phyloP scores from a whole-genome alignment of 805 yeast species.

The Metschnikowia koreensis region DNA sequence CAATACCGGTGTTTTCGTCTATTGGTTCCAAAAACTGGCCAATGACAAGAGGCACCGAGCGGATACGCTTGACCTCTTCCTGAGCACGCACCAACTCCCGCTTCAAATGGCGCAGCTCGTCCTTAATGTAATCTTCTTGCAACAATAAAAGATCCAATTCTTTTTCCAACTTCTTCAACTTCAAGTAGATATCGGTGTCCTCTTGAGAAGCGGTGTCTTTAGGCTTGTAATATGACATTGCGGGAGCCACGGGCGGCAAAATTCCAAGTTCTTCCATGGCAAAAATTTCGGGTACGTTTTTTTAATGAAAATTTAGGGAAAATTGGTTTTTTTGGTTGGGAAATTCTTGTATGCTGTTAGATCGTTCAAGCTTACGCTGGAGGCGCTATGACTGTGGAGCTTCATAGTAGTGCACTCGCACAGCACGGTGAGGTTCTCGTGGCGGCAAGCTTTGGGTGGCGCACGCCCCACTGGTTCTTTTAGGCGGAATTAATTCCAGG shows the following conservation, averaged over 20 bases:
- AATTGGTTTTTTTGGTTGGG: neutral
- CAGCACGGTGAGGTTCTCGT: neutral
- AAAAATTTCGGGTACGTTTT: neutral
- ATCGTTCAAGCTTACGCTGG: neutral
- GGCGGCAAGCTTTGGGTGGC: constrained; percentile 2
- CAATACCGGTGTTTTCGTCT: constrained; percentile 95
- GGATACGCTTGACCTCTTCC: constrained; percentile 96
- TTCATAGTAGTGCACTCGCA: neutral
- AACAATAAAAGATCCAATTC: constrained; percentile 79
- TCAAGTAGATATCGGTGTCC: constrained; percentile 71
- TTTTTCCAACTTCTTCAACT: constrained; percentile 83
- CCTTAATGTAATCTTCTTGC: constrained; percentile 96
- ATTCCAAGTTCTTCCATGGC: constrained; percentile 40
- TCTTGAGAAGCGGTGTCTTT: constrained; percentile 24
- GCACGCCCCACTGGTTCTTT: neutral
- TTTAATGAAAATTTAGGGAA: too few relatives aligned
- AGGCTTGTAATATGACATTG: constrained; percentile 13
- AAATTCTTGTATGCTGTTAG: neutral
- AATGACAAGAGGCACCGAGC: constrained; percentile 94
- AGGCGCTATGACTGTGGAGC: constrained; percentile 2
- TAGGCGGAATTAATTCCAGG: too few relatives aligned
- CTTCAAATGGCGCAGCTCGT: constrained; percentile 94
- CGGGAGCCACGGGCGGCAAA: constrained; percentile 17
- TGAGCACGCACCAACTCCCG: constrained; percentile 95
- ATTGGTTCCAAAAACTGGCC: constrained; percentile 98